Base-by-base conservation (phyloP, 2,329 filamentous ascomycete genomes). In the Ceratocystis destructans region DNA sequence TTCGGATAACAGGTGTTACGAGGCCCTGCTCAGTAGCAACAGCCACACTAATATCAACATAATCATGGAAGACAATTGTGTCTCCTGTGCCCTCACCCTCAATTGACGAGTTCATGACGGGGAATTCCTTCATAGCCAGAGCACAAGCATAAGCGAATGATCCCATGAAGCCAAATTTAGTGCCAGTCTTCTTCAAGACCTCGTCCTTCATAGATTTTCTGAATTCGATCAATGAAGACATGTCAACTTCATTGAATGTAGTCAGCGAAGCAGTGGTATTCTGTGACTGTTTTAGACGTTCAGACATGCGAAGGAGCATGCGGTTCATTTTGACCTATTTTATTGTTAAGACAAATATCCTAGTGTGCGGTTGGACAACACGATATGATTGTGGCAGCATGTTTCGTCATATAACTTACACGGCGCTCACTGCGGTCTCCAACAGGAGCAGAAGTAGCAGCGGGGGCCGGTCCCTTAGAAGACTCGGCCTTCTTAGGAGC, bases 101-200 rank as follows among this genome's bases (percentile, higher is more conserved):
- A 71, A 99, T 99, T 46, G 92, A 96, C 25, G 93, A 94, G 73
- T 99, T 99, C 72, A 97, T 90, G 1, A 87, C 87, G 12, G 92
- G 94, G n/a, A 97, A 80, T 70, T 97, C 92, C 73, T 88, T 89
- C 89, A 96, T 96, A 67, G 94, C 94, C 68, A 97, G 80, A 57
- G 96, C 86, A 72, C 85, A 89, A 61, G 94, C 94, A 70, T 88
- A 89, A 3, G 93, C 89, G 78, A 99, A 99, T 66, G 93, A 93
- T 75, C 91, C 94, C 93, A 99, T 97, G 81, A 97, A 99, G n/a
- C 94, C 94, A 65, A 99, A 87, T 81, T 97, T 99, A 67, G 97
- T 88, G 57, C 92, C 93, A 8, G 90, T 94, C 81, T 93, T 96
- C 83, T 97, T 96, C 67, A 97, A 80, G 25, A 96, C 80, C 68